Base-by-base conservation (phyloP, 306 rosid species). In the Malus sieversii region DNA sequence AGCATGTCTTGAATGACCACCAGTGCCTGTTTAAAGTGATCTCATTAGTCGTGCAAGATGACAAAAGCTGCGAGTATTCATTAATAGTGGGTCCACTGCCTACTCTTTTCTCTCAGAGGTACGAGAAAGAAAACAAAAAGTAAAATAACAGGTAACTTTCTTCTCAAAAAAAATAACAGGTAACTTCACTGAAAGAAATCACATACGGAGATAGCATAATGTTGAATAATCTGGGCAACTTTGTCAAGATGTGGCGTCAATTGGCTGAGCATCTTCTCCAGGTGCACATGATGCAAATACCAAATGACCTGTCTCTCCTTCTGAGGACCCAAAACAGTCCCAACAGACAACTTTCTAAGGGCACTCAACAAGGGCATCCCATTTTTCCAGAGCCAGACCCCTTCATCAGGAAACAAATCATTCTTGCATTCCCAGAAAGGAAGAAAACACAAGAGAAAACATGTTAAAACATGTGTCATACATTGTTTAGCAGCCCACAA, bases 321-420 rank as follows among this genome's bases (percentile, higher is more conserved):
- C 79, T 70, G 90, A 68, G 96, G 90, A 69, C 99, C 99, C 77
- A 95, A 72, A 42, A 95, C 69, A 20, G 96, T 90, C 78, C 96
- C 92, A 81, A 95, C 86, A 32, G 97, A 87, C 86, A 95, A 81
- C 82, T 88, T 84, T 87, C 97, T 90, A 72, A 93, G 86, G 68
- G 93, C 84, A 78, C 97, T 90, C 77, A 90, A 80, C 92, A 92
- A 81, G 75, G 99, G 99, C 96, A 88, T 86, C 66, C 97, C 90
- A 70, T 85, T 84, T 77, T 85, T 95, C 99, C 99, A 95, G 68
- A 83, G 88, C 97, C 97, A 89, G 79, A 88, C 85, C 76, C 92
- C 97, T 88, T 92, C 97, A 79, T 86, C 97, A 3, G 99, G 98
- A 81, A 92, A 83, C 80, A 95, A 85, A 89, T 95, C 99, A 75